Base-by-base conservation (phyloP, 176 grass and related monocot genomes). In the Aegilops longissima region DNA sequence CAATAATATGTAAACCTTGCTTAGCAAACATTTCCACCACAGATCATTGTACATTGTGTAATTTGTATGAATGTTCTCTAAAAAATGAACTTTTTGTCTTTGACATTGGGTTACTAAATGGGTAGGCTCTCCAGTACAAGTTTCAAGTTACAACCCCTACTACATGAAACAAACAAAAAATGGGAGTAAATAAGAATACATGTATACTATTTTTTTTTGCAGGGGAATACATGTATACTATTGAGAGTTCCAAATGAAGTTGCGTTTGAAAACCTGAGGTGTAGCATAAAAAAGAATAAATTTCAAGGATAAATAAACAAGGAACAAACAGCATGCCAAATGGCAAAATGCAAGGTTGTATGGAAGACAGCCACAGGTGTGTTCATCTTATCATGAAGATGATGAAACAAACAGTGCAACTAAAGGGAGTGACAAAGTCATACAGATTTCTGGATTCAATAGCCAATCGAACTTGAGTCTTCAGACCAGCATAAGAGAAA, bases 401-500 rank as follows among this genome's bases (percentile, higher is more conserved):
- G 20, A 79, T 35, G 21, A 29, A 31, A 80, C 9, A 29, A 36
- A 39, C 36, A 77, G 10, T 63, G 13, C 59, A 63, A 82, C 38
- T 20, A 82, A 34, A 70, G 4, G 18, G 42, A 25, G 78, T 64
- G 40, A 3, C 9, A 78, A 44, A 68, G 80, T 36, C 96, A 86
- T 89, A 96, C 90, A 96, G 42, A 80, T 96, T 90, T 86, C 77
- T 92, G 44, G 88, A 87, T 92, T 96, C 92, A 87, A 96, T 98
- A 70, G 93, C 90, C 76, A 96, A 54, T 90, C 93, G 88, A 82
- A 98, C 92, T 98, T 96, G 96, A 86, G 96, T 96, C 92, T 98
- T 96, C 65, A 98, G 84, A 69, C 96, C 96, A 83, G 96, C 96
- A 94, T 98, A 98, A 76, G 96, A 98, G 73, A 98, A 98, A 87